Evolutionary conservation across 139 green algal genomes (phyloP).

Genomic region (Astrephomene gubernaculifera): DNA sequence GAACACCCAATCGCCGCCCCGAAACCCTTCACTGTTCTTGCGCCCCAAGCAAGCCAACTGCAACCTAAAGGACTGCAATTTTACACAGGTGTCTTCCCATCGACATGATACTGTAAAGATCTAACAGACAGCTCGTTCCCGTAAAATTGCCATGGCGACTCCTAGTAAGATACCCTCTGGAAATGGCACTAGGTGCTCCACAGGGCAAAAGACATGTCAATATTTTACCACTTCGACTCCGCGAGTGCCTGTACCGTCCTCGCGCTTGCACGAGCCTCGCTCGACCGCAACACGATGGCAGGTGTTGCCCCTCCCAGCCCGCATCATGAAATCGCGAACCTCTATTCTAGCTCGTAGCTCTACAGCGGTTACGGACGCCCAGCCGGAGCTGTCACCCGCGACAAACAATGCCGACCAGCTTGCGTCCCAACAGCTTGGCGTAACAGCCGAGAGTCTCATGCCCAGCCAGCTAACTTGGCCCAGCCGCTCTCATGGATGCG

Average conservation of each 20-base stretch:
- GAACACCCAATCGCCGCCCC: no score
- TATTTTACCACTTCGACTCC: neutral
- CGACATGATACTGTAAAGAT: no score
- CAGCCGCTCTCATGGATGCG: slow-evolving; percentile 63
- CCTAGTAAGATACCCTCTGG: neutral
- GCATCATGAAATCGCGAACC: neutral
- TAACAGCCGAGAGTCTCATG: slow-evolving; percentile 9
- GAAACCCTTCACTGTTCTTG: no score
- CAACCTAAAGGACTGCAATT: no score
- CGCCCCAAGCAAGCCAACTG: no score
- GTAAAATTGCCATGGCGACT: no score
- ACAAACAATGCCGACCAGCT: neutral
- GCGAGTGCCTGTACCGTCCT: neutral
- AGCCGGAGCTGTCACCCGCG: neutral
- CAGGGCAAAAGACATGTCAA: neutral
- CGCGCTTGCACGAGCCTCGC: neutral
- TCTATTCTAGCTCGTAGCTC: neutral
- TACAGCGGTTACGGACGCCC: neutral
- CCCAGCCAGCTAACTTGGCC: slow-evolving; percentile 68
- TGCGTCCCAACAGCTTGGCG: neutral
- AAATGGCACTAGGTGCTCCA: neutral
- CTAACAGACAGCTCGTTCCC: no score
- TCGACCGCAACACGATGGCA: neutral
- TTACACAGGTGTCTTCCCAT: no score
- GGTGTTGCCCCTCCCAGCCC: slow-evolving; percentile 10